Conservation (phyloP, 2,329 filamentous ascomycete species). For the Tympanopsis confertula region DNA sequence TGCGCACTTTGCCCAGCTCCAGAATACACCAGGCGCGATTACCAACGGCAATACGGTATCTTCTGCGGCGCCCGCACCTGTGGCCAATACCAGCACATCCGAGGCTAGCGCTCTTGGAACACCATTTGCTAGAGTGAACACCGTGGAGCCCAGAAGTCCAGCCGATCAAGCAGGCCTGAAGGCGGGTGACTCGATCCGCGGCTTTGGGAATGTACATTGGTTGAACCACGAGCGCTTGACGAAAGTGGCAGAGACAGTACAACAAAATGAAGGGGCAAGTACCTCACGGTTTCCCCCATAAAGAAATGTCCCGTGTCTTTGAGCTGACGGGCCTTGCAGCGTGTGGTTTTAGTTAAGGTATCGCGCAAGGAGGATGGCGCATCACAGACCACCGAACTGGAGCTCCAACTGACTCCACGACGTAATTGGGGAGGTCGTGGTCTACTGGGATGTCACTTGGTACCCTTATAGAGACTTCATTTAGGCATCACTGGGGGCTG, state of each 20-base stretch:
- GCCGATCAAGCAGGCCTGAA: slow-evolving; percentile 73
- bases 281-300: not conserved
- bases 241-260: slow-evolving; percentile 77
- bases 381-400: slow-evolving; percentile 34
- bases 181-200: slow-evolving; percentile 68
- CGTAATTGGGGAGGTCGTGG: slow-evolving; percentile 84
- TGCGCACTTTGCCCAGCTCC: slow-evolving; percentile 69
- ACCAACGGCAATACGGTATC: not conserved
- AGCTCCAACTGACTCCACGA: slow-evolving; percentile 63
- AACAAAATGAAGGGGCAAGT: slow-evolving; percentile 80
- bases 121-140: slow-evolving; percentile 84
- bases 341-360: not conserved
- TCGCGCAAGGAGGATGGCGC: not conserved
- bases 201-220: slow-evolving; percentile 74
- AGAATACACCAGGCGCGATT: slow-evolving; percentile 8
- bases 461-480: slow-evolving; percentile 62
- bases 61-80: not conserved
- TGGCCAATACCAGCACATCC: slow-evolving; percentile 12
- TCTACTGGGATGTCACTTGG: slow-evolving; percentile 77
- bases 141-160: slow-evolving; percentile 65
- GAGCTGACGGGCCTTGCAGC: slow-evolving; percentile 27
- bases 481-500: too few relatives aligned
- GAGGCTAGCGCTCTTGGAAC: not conserved
- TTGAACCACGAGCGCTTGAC: slow-evolving; percentile 76
- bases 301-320: slow-evolving; percentile 54